phyloP scores from a whole-genome alignment of 148 eudicot species.

The Fagopyrum homotropicum region DNA sequence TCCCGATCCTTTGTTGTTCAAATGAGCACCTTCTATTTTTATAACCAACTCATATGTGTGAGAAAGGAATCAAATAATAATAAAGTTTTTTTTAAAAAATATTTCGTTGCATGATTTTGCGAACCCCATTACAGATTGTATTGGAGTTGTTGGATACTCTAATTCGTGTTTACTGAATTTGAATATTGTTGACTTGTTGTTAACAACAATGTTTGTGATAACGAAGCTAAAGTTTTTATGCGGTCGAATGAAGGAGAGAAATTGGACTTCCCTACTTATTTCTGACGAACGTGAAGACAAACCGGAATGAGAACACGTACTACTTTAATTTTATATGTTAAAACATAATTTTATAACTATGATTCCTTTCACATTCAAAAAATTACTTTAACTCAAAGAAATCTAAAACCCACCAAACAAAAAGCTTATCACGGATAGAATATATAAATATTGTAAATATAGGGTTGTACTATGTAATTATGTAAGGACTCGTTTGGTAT shows the following conservation, averaged over 20 bases:
- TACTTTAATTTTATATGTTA: neutral
- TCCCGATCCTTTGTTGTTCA: too few species aligned
- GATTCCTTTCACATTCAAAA: conserved; percentile 5
- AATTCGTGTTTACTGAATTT: neutral
- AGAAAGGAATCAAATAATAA: conserved; percentile 1
- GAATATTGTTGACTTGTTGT: neutral
- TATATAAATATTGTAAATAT: too few species aligned
- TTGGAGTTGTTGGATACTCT: neutral
- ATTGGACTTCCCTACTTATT: neutral
- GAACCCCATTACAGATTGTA: neutral
- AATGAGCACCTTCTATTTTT: neutral
- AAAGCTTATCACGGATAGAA: too few species aligned
- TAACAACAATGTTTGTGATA: neutral
- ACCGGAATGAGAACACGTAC: neutral
- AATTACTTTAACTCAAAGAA: too few species aligned
- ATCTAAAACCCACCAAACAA: too few species aligned
- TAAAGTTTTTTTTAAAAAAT: neutral
- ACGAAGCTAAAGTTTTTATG: neutral
- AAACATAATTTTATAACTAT: neutral
- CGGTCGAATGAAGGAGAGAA: neutral
- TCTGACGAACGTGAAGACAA: neutral
- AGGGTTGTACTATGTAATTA: too few species aligned
- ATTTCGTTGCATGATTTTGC: neutral
- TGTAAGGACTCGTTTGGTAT: too few species aligned
- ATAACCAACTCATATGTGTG: neutral